Conservation (phyloP, 768 basidiomycete genomes). For the Coprinopsis sp. region DNA sequence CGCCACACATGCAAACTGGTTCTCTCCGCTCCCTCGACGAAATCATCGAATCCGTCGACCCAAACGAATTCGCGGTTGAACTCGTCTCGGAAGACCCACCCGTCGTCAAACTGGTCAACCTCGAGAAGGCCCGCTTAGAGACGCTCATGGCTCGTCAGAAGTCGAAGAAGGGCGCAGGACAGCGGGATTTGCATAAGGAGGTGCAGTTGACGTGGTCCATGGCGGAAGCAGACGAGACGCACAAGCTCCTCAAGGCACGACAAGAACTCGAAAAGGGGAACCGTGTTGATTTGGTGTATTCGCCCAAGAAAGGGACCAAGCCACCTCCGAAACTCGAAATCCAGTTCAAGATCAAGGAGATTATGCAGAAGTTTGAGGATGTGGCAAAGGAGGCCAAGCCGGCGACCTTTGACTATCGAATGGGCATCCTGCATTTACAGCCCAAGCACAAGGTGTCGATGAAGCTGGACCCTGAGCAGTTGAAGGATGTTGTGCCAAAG, state of each 20-base stretch:
- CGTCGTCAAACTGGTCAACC: slow-evolving; percentile 56
- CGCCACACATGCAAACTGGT: slow-evolving; percentile 11
- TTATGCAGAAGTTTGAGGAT: slow-evolving; percentile 40
- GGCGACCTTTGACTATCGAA: slow-evolving; percentile 32
- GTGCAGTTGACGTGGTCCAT: slow-evolving; percentile 70
- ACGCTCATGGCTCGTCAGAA: slow-evolving; percentile 32
- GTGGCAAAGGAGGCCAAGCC: slow-evolving; percentile 51
- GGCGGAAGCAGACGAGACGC: slow-evolving; percentile 51
- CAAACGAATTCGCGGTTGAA: slow-evolving; percentile 43
- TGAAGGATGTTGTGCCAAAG: slow-evolving; percentile 10
- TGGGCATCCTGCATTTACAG: slow-evolving; percentile 42
- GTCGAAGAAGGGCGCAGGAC: slow-evolving; percentile 27
- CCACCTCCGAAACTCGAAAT: slow-evolving; percentile 35
- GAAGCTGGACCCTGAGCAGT: slow-evolving; percentile 1
- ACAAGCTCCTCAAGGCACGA: slow-evolving; percentile 58
- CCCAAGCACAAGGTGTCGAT: slow-evolving; percentile 23
- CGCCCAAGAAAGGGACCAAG: slow-evolving; percentile 41
- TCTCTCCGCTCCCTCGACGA: slow-evolving; percentile 24
- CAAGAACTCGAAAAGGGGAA: slow-evolving; percentile 56
- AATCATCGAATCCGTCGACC: slow-evolving; percentile 44
- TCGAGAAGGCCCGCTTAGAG: slow-evolving; percentile 36
- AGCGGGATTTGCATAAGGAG: slow-evolving; percentile 48
- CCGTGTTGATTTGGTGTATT: slow-evolving; percentile 52
- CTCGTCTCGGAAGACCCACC: slow-evolving; percentile 52
- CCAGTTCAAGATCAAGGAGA: slow-evolving; percentile 39